These are phyloP conservation scores for Hypsizygus marmoreus DNA, from an alignment of 768 basidiomycete genomes.

Conservation along the genomic window DNA sequence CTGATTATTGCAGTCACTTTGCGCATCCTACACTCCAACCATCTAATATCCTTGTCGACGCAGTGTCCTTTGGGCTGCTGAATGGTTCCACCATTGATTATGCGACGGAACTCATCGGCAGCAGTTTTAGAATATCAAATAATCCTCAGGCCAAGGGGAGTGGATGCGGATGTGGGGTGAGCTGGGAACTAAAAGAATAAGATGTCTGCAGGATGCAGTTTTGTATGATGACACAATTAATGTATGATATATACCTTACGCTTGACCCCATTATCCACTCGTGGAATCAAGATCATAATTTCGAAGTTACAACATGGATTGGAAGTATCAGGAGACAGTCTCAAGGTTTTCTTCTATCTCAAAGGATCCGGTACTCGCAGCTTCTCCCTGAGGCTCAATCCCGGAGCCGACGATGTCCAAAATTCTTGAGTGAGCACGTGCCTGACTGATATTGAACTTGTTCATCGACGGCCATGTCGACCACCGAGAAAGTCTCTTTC, in stretches of 20 bases:
- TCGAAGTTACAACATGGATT: too few species aligned
- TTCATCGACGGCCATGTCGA: constrained; percentile 18
- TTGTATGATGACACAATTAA: neutral
- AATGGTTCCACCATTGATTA: constrained; percentile 91
- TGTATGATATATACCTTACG: constrained; percentile 1
- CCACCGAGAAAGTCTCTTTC: constrained; percentile 66
- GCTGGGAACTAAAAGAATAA: constrained; percentile 82
- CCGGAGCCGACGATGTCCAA: too few species aligned
- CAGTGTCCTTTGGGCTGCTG: constrained; percentile 79
- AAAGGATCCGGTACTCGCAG: too few species aligned
- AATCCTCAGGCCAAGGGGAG: constrained; percentile 92
- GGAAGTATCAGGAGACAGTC: too few species aligned
- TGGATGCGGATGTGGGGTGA: constrained; percentile 94
- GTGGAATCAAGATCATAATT: constrained; percentile 3
- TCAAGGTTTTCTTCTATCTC: too few species aligned
- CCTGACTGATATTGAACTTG: neutral
- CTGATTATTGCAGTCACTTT: constrained; percentile 54
- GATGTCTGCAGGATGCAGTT: neutral
- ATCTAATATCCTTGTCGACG: constrained; percentile 82
- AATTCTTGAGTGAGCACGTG: constrained; percentile 15
- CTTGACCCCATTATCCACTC: neutral
- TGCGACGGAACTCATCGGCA: constrained; percentile 93
- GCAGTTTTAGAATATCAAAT: constrained; percentile 77
- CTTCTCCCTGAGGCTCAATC: too few species aligned
- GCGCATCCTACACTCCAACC: constrained; percentile 70